A percentile compares a stretch with the other conserved stretches of the same genome.
phyloP scores from a whole-genome alignment of 2,329 filamentous ascomycete species.

The Hypoxylon sp. region DNA sequence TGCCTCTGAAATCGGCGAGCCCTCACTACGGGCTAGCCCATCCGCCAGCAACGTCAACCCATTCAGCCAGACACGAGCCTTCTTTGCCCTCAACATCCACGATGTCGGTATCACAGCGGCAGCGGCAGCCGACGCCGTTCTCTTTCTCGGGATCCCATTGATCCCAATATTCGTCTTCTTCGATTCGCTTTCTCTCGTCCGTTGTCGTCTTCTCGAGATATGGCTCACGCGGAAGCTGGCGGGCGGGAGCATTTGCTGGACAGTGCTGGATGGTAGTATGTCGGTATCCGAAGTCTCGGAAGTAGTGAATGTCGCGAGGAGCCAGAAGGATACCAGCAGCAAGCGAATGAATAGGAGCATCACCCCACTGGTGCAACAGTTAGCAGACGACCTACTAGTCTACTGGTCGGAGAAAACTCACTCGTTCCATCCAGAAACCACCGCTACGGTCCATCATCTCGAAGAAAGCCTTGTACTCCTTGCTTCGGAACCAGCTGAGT shows the following conservation, averaged over 20 bases:
- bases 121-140: slow-evolving; percentile 96
- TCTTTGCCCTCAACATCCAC: slow-evolving; percentile 98
- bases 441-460: slow-evolving; percentile 98
- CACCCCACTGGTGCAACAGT: slow-evolving; percentile 84
- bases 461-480: slow-evolving; percentile 98
- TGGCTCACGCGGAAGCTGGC: slow-evolving; percentile 83
- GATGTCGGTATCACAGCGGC: slow-evolving; percentile 96
- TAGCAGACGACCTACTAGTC: slow-evolving; percentile 50
- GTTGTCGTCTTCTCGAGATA: slow-evolving; percentile 85
- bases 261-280: slow-evolving; percentile 99
- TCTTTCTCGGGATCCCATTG: slow-evolving; percentile 88
- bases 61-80: slow-evolving; percentile 93
- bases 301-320: slow-evolving; percentile 92
- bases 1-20: slow-evolving; percentile 5
- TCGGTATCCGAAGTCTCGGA: slow-evolving; percentile 97
- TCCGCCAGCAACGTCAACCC: slow-evolving; percentile 96
- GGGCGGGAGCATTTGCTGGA: slow-evolving; percentile 91
- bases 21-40: slow-evolving; percentile 70
- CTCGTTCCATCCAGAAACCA: slow-evolving; percentile 99
- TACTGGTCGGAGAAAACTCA: slow-evolving; percentile 59
- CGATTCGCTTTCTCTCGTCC: slow-evolving; percentile 84
- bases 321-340: slow-evolving; percentile 89
- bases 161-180: slow-evolving; percentile 98
- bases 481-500: slow-evolving; percentile 95
- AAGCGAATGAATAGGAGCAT: slow-evolving; percentile 97